These are phyloP conservation scores for Vigna trinervia DNA, from an alignment of 306 rosid species.

Conservation along the genomic window DNA sequence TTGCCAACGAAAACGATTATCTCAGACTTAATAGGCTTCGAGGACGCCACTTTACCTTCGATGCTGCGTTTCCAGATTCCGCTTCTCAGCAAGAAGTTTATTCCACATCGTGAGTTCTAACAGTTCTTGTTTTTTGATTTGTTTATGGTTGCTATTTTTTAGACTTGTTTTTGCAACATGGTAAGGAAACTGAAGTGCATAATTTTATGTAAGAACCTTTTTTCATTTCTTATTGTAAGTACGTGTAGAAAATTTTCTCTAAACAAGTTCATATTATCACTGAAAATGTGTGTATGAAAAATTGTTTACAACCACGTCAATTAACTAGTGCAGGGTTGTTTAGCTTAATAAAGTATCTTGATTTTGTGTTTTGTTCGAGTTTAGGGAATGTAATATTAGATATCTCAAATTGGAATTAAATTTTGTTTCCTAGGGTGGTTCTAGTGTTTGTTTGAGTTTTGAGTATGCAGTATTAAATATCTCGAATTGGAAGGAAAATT, in stretches of 20 bases:
- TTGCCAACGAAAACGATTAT: slow-evolving; percentile 77
- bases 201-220: too few species aligned
- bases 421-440: too few species aligned
- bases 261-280: not conserved
- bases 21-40: slow-evolving; percentile 86
- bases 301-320: not conserved
- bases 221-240: not conserved
- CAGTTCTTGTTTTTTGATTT: not conserved
- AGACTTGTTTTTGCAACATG: not conserved
- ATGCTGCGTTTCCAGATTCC: slow-evolving; percentile 77
- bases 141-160: not conserved
- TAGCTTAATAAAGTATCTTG: too few species aligned
- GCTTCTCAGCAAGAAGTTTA: slow-evolving; percentile 84
- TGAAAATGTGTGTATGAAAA: not conserved
- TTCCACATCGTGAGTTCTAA: slow-evolving; percentile 77
- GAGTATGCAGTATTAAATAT: too few species aligned
- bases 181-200: not conserved
- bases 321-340: too few species aligned
- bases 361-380: too few species aligned
- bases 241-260: not conserved
- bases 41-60: slow-evolving; percentile 80
- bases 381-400: too few species aligned
- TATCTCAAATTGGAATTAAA: too few species aligned
- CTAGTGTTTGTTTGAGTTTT: too few species aligned
- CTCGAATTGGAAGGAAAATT: too few species aligned